Percentiles rank a stretch among this genome's conserved stretches.
These are phyloP conservation scores for Verticillium albo-atrum DNA, from an alignment of 2,329 filamentous ascomycete species.

Conservation along the genomic window DNA sequence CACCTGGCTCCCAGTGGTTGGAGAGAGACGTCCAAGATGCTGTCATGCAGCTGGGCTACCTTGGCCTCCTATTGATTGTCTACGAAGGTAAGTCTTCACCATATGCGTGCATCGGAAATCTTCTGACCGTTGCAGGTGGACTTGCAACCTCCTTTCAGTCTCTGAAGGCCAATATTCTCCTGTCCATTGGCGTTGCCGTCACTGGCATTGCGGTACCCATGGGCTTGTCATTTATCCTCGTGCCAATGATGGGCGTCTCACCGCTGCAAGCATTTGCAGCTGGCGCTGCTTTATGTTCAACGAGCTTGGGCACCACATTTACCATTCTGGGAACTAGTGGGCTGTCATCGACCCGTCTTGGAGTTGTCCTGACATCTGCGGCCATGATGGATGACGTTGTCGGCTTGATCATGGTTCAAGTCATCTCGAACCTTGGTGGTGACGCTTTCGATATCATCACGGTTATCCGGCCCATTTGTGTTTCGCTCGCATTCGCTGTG, in stretches of 20 bases:
- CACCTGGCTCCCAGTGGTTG: slow-evolving; percentile 60
- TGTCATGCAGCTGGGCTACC: slow-evolving; percentile 64
- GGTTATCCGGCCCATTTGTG: slow-evolving; percentile 39
- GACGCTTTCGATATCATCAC: slow-evolving; percentile 22
- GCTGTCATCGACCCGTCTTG: slow-evolving; percentile 36
- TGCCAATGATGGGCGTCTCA: slow-evolving; percentile 42
- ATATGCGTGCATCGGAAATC: neutral
- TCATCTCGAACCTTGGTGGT: slow-evolving; percentile 61
- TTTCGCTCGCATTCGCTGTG: slow-evolving; percentile 47
- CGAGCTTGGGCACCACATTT: slow-evolving; percentile 67
- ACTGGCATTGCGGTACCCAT: slow-evolving; percentile 64
- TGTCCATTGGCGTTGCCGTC: slow-evolving; percentile 58
- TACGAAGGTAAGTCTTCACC: slow-evolving; percentile 52
- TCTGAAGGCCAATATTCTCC: slow-evolving; percentile 53
- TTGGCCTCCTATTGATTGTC: slow-evolving; percentile 68
- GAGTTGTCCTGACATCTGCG: slow-evolving; percentile 64
- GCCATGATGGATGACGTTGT: slow-evolving; percentile 82
- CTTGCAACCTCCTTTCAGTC: slow-evolving; percentile 48
- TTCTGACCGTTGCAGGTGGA: slow-evolving; percentile 39
- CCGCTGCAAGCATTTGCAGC: slow-evolving; percentile 64
- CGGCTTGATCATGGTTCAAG: slow-evolving; percentile 71
- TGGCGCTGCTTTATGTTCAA: slow-evolving; percentile 70
- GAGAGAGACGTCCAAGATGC: slow-evolving; percentile 43
- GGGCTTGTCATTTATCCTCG: slow-evolving; percentile 58
- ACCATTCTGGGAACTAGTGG: slow-evolving; percentile 44